Conservation (phyloP, 2,329 filamentous ascomycete species). For the Phoma sp. region DNA sequence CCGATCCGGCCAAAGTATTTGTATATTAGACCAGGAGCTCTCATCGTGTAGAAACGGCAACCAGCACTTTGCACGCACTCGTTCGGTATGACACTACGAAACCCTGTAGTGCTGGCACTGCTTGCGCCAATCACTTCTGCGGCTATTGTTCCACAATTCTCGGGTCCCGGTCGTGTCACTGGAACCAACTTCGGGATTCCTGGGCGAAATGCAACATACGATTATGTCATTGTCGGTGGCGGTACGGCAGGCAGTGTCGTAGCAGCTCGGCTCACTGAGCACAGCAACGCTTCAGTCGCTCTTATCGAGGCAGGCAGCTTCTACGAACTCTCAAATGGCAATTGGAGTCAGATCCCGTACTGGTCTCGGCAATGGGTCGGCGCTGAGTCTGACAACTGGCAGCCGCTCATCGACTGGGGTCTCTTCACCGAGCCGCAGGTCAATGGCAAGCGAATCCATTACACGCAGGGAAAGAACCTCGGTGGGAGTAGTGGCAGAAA, state of each 20-base stretch:
- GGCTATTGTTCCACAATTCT: not conserved
- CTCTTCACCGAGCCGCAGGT: conserved; percentile 28
- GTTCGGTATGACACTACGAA: not conserved
- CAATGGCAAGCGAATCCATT: conserved; percentile 26
- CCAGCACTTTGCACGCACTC: not conserved
- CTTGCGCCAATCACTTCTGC: not conserved
- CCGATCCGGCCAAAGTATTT: no score
- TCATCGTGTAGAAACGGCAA: no score
- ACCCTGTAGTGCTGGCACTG: not conserved
- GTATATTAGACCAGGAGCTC: no score
- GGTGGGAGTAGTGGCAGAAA: conserved; percentile 38
- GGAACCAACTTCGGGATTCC: conserved; percentile 23
- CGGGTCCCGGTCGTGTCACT: not conserved
- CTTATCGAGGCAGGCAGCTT: conserved; percentile 36
- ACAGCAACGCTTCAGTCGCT: conserved; percentile 15
- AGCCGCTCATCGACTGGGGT: conserved; percentile 40
- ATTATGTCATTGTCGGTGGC: conserved; percentile 36
- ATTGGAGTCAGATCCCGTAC: conserved; percentile 7
- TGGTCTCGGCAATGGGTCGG: conserved; percentile 26
- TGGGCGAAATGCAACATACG: conserved; percentile 23
- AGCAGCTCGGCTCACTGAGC: conserved; percentile 25
- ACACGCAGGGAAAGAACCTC: conserved; percentile 36
- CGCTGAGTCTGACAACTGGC: conserved; percentile 23
- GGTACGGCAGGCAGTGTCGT: conserved; percentile 29
- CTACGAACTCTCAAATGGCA: conserved; percentile 29